Percentiles rank a stretch among this genome's conserved stretches.
Conservation (phyloP, 345 rosid species). For the Abelmoschus esculentus region DNA sequence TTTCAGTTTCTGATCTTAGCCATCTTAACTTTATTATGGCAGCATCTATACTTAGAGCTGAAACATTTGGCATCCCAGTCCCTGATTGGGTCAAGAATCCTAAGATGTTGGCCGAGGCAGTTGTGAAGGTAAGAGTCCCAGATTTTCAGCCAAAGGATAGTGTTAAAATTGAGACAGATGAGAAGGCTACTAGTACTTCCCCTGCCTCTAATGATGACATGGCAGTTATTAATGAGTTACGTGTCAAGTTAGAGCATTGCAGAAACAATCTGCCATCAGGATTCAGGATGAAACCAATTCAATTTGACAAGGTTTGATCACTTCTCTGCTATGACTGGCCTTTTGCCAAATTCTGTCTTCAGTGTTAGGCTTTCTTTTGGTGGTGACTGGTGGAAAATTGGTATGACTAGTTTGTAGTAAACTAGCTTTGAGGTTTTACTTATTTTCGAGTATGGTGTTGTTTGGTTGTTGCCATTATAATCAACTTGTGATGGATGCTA, state of each 20-base stretch:
- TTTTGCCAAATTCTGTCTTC: background rate
- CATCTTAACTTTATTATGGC: background rate
- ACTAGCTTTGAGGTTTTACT: conserved; percentile 1
- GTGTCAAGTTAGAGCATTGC: background rate
- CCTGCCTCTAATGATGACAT: background rate
- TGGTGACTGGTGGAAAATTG: background rate
- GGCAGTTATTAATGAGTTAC: background rate
- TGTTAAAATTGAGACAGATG: conserved; percentile 2
- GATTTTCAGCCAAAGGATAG: background rate
- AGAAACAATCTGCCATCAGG: background rate
- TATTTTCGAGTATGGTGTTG: background rate
- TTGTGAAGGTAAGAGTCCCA: background rate
- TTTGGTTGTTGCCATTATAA: background rate
- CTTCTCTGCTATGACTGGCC: background rate
- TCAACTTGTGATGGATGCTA: background rate
- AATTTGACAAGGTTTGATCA: conserved; percentile 7
- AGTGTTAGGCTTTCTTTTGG: background rate
- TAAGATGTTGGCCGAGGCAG: conserved; percentile 4
- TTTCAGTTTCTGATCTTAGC: background rate
- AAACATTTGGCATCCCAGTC: conserved; percentile 5
- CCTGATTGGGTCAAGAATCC: conserved; percentile 6
- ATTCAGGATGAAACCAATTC: conserved; percentile 8
- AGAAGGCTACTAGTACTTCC: background rate
- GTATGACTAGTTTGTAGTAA: background rate
- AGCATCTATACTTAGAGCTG: conserved; percentile 4